Evolutionary conservation across 257 asterid species (phyloP), one percentile per base, ranked within the genome.

Genomic region (Hygrophila difformis): DNA sequence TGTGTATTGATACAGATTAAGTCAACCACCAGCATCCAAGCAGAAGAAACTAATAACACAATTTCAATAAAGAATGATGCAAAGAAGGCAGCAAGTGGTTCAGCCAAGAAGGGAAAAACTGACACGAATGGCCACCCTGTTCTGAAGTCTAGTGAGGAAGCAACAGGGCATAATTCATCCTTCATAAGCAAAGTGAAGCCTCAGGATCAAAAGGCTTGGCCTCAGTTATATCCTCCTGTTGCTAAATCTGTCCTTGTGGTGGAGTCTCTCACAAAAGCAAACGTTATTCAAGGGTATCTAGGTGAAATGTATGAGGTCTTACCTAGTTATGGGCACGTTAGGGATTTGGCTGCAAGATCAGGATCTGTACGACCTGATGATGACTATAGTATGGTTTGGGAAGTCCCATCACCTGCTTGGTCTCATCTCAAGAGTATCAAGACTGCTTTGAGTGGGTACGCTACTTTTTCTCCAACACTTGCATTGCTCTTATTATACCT

Each of bases 351-450:
- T 60, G 92, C 86, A 16, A 74, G 94, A 61, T 84, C 95, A n/a
- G 97, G 95, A 66, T 84, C 97, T 2, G 97, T 87, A 51, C 70
- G 95, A 41, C 97, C 97, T 31, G 84, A 80, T 68, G 96, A 89
- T 69, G 87, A 85, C 61, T 89, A 79, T 69, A 82, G 94, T 66
- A 89, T 89, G 94, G 84, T 89, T 47, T 89, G 98, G 96, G 98
- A 89, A 67, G 96, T 89, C 61, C 94, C 98, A n/a, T 71, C 93
- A 18, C 66, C 87, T 51, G 93, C 98, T 44, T 85, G 98, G 98
- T 77, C 94, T 67, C 98, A 85, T 70, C 87, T 85, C 59, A 82
- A 79, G 73, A 74, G 84, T 71, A 85, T 89, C 57, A 82, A 79
- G 67, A 86, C 77, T 62, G 96, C 96, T 38, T 57, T 89, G 62